These are phyloP conservation scores for Plantago coronopus DNA, from an alignment of 305 asterid species.

Conservation along the genomic window DNA sequence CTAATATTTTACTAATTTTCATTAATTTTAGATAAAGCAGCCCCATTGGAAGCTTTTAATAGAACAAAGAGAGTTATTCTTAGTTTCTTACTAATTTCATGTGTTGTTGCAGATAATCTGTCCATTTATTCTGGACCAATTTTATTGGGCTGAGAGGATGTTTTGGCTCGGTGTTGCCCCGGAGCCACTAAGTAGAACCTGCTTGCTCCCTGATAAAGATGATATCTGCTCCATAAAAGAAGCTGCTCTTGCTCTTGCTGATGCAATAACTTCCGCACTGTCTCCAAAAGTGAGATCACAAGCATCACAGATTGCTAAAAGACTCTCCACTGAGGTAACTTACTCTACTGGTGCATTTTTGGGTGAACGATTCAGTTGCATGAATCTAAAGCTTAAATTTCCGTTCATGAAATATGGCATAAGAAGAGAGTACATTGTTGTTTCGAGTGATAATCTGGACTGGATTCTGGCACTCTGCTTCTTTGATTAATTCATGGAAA, in stretches of 20 bases:
- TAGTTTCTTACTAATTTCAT: background rate
- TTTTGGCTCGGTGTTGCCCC: slow-evolving; percentile 94
- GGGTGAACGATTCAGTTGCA: background rate
- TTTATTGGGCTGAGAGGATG: slow-evolving; percentile 98
- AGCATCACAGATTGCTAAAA: slow-evolving; percentile 55
- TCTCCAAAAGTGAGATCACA: slow-evolving; percentile 48
- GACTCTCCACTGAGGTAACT: slow-evolving; percentile 61
- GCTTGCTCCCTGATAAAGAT: slow-evolving; percentile 56
- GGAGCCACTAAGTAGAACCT: slow-evolving; percentile 56
- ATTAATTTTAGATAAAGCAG: too few species aligned
- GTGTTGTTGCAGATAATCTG: slow-evolving; percentile 59
- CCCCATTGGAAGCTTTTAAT: too few species aligned
- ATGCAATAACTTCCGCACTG: slow-evolving; percentile 46
- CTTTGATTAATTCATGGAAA: background rate
- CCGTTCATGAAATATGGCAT: background rate
- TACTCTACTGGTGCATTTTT: slow-evolving; percentile 7
- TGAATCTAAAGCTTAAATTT: background rate
- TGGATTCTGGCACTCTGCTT: background rate
- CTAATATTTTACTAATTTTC: too few species aligned
- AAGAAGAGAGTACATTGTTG: background rate
- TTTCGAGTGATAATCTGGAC: too few species aligned
- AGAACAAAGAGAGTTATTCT: too few species aligned
- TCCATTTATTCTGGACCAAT: slow-evolving; percentile 86
- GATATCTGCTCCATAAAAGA: slow-evolving; percentile 37
- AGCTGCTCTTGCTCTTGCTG: slow-evolving; percentile 55